Conservation (phyloP, 2,329 filamentous ascomycete genomes). For the Talaromyces verruculosus region DNA sequence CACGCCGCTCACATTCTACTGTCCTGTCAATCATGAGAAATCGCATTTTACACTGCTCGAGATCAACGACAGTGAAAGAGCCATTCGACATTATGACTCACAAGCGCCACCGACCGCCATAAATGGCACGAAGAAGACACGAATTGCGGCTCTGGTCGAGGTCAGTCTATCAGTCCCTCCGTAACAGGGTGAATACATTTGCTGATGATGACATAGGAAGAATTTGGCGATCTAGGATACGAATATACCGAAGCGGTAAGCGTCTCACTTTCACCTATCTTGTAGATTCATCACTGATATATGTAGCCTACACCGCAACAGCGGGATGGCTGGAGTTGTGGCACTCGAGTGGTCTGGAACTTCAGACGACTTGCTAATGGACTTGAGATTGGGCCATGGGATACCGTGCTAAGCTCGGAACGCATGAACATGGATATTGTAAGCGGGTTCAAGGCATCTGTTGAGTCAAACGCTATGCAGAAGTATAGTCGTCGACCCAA, state of each 20-base stretch:
- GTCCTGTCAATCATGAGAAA: slow-evolving; percentile 19
- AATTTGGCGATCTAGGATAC: slow-evolving; percentile 29
- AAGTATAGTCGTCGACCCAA: too few species aligned
- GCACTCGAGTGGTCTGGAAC: background rate
- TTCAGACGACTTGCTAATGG: background rate
- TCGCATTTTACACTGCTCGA: slow-evolving; percentile 31
- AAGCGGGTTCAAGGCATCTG: slow-evolving; percentile 23
- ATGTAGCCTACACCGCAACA: slow-evolving; percentile 25
- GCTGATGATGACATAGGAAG: slow-evolving; percentile 23
- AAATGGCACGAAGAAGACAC: slow-evolving; percentile 15
- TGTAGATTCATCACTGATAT: slow-evolving; percentile 13
- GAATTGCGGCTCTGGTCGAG: background rate
- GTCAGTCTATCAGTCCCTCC: background rate
- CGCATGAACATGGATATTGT: slow-evolving; percentile 16
- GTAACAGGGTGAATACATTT: background rate
- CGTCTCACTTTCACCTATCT: background rate
- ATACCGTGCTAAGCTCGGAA: slow-evolving; percentile 23
- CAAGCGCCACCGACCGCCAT: slow-evolving; percentile 23
- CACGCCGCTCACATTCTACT: background rate
- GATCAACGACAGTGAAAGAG: slow-evolving; percentile 28
- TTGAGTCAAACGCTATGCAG: slow-evolving; percentile 15
- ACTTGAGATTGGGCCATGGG: background rate
- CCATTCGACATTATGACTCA: slow-evolving; percentile 31
- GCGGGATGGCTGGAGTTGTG: background rate
- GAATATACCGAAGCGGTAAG: slow-evolving; percentile 28